These are phyloP conservation scores for Lippia alba DNA, from an alignment of 305 asterid genomes.

Conservation along the genomic window DNA sequence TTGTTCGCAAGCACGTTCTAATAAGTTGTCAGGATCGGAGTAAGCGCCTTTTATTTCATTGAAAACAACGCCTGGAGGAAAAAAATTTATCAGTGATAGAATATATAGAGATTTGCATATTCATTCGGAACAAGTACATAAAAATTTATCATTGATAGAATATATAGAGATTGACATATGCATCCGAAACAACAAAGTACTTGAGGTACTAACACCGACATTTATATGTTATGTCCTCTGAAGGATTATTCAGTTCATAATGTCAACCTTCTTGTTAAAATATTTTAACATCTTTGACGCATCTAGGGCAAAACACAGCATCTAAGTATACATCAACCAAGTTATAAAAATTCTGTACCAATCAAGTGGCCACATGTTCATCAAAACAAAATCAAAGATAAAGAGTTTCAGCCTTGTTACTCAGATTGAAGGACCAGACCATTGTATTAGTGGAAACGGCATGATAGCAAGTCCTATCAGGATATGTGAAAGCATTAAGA, in stretches of 20 bases:
- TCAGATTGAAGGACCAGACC: conserved; percentile 49
- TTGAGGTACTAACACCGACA: conserved; percentile 49
- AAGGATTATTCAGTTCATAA: conserved; percentile 94
- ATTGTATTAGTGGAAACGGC: conserved; percentile 96
- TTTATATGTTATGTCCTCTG: conserved; percentile 94
- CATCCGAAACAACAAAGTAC: conserved; percentile 1
- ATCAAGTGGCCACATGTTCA: conserved; percentile 32
- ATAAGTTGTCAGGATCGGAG: conserved; percentile 96
- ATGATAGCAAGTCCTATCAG: conserved; percentile 98
- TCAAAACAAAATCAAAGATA: conserved; percentile 24
- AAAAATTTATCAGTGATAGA: conserved; percentile 29
- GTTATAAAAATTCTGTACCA: conserved; percentile 90
- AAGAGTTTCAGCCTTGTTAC: conserved; percentile 15
- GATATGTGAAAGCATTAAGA: conserved; percentile 97
- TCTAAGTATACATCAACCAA: conserved; percentile 98
- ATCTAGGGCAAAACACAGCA: conserved; percentile 96
- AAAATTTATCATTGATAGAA: conserved; percentile 29
- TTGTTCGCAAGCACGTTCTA: conserved; percentile 91
- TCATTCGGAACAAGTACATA: conserved; percentile 7
- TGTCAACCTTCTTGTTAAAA: conserved; percentile 99
- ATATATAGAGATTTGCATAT: conserved; percentile 8
- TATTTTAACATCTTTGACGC: conserved; percentile 90
- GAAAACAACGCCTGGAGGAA: conserved; percentile 88
- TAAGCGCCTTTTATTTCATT: conserved; percentile 99
- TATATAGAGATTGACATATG: conserved; percentile 9